Evolutionary conservation across 352 stramenopile genomes (phyloP).

Genomic region (Aphanomyces stellatus): DNA sequence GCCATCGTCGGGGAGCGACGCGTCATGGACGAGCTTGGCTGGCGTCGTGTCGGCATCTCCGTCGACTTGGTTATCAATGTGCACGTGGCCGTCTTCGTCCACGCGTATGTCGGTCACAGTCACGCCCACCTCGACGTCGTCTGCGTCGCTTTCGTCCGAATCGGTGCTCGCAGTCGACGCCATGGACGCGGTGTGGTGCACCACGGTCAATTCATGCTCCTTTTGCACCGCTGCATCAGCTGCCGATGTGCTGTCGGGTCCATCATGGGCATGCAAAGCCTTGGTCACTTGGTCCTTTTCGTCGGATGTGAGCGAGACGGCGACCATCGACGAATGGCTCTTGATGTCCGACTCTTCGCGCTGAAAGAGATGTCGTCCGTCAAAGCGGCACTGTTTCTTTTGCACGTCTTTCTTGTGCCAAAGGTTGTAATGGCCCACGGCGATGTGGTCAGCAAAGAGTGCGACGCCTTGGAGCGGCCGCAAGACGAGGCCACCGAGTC

Average conservation of each 20-base stretch:
- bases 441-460: constrained; percentile 60
- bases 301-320: not conserved
- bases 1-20: not conserved
- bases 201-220: not conserved
- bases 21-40: not conserved
- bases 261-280: no score
- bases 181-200: not conserved
- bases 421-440: constrained; percentile 52
- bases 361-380: constrained; percentile 28
- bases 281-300: not conserved
- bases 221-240: not conserved
- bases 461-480: constrained; percentile 43
- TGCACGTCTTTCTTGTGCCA: constrained; percentile 31
- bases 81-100: constrained; percentile 21
- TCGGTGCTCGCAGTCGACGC: not conserved
- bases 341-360: not conserved
- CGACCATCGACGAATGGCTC: not conserved
- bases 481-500: constrained; percentile 43
- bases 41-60: not conserved
- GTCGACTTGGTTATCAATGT: not conserved
- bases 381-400: constrained; percentile 36
- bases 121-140: not conserved
- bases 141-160: not conserved
- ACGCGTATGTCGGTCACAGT: constrained; percentile 36
- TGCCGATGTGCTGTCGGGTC: no score